A percentile compares a stretch with the other conserved stretches of the same genome.
Conservation (phyloP, 1,139 yeast species). For the Pichia sp. region DNA sequence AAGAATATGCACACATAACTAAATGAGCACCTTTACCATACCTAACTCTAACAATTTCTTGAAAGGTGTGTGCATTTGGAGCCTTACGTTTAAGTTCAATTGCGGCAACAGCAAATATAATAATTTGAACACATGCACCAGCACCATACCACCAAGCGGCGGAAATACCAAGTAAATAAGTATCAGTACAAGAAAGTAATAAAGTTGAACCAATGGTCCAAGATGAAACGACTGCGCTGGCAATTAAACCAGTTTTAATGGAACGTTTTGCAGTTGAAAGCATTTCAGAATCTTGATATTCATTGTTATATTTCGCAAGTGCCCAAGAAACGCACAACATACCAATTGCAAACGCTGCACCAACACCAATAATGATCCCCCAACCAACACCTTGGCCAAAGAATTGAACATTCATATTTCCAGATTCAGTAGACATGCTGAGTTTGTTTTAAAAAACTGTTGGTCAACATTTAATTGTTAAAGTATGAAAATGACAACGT, state of each 20-base stretch:
- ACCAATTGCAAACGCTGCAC: conserved; percentile 70
- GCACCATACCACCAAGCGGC: conserved; percentile 49
- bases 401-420: conserved; percentile 15
- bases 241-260: conserved; percentile 32
- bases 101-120: conserved; percentile 45
- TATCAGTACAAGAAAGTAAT: conserved; percentile 22
- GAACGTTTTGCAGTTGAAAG: conserved; percentile 40
- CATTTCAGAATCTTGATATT: conserved; percentile 82
- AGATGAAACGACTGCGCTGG: conserved; percentile 33
- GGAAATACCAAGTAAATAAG: conserved; percentile 30
- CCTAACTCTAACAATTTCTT: conserved; percentile 43
- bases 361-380: conserved; percentile 83
- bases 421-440: neutral
- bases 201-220: conserved; percentile 37
- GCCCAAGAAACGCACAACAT: conserved; percentile 70
- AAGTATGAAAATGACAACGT: neutral
- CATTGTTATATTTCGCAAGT: conserved; percentile 67
- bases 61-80: conserved; percentile 49
- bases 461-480: neutral
- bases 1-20: conserved; percentile 20
- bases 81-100: conserved; percentile 49
- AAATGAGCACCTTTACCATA: conserved; percentile 36
- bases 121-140: conserved; percentile 49
- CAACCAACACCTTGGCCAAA: conserved; percentile 76
- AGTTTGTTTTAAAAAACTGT: neutral